Conservation (phyloP, 805 yeast genomes). For the Kregervanrija pseudodelftensis region DNA sequence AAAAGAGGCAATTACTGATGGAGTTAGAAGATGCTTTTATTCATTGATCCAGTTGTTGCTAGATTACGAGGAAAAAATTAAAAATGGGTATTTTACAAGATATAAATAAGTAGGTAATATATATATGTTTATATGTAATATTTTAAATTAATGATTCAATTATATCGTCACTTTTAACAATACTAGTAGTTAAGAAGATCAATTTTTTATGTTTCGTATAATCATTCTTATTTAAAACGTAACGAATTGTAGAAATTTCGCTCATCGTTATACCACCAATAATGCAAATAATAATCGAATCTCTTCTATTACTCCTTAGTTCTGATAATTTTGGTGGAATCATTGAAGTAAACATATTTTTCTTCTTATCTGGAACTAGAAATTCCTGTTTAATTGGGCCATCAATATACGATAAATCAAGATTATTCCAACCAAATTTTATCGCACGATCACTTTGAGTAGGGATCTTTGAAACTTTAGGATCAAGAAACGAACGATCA, state of each 20-base stretch:
- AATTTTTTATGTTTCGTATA: slow-evolving; percentile 28
- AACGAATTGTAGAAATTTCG: slow-evolving; percentile 68
- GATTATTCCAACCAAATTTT: slow-evolving; percentile 36
- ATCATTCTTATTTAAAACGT: slow-evolving; percentile 42
- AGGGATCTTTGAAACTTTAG: background rate
- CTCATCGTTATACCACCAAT: slow-evolving; percentile 85
- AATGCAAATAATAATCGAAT: slow-evolving; percentile 41
- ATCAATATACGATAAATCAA: slow-evolving; percentile 34
- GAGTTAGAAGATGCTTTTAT: slow-evolving; percentile 35
- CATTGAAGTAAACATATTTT: slow-evolving; percentile 18
- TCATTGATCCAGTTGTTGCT: slow-evolving; percentile 26
- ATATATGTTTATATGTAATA: background rate
- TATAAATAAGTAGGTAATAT: slow-evolving; percentile 3
- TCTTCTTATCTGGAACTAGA: slow-evolving; percentile 26
- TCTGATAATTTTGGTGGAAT: slow-evolving; percentile 18
- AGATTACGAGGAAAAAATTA: slow-evolving; percentile 22
- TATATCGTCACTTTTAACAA: slow-evolving; percentile 32
- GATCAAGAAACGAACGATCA: slow-evolving; percentile 40
- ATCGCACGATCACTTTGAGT: background rate
- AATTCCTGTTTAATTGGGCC: slow-evolving; percentile 30
- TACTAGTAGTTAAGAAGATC: slow-evolving; percentile 37
- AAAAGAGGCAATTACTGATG: slow-evolving; percentile 43
- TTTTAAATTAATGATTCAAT: slow-evolving; percentile 15
- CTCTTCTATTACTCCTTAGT: slow-evolving; percentile 12
- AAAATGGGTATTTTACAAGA: slow-evolving; percentile 17